phyloP scores from a whole-genome alignment of 768 basidiomycete genomes.

The Exsudoporus frostii region DNA sequence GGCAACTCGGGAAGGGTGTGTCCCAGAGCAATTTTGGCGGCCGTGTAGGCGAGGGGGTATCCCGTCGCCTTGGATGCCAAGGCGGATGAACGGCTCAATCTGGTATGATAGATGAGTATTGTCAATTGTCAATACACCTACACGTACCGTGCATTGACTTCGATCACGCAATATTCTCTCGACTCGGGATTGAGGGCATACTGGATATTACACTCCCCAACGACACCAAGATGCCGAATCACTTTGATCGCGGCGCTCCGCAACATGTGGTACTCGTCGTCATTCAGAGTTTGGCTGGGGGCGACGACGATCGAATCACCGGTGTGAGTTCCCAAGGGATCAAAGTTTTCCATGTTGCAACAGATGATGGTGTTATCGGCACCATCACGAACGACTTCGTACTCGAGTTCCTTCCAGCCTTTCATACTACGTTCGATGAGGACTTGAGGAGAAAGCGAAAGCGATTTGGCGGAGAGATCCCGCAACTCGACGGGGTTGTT shows the following conservation, averaged over 20 bases:
- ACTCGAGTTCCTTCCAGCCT: slow-evolving; percentile 99
- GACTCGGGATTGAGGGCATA: slow-evolving; percentile 94
- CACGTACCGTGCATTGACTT: slow-evolving; percentile 85
- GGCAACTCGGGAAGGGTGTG: slow-evolving; percentile 97
- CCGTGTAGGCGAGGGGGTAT: slow-evolving; percentile 98
- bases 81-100: slow-evolving; percentile 84
- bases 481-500: slow-evolving; percentile 92
- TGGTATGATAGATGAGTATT: slow-evolving; percentile 22
- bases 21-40: slow-evolving; percentile 97
- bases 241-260: slow-evolving; percentile 97
- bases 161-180: slow-evolving; percentile 96
- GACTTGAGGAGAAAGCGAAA: slow-evolving; percentile 91
- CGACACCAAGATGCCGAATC: slow-evolving; percentile 84
- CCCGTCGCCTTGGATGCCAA: slow-evolving; percentile 98
- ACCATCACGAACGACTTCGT: slow-evolving; percentile 97
- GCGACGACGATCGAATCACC: slow-evolving; percentile 99
- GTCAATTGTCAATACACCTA: background rate
- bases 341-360: slow-evolving; percentile 99
- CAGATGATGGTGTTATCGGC: slow-evolving; percentile 99
- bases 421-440: slow-evolving; percentile 98
- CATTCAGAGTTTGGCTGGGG: slow-evolving; percentile 95
- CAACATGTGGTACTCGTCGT: slow-evolving; percentile 99
- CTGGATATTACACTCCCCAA: slow-evolving; percentile 97
- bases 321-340: slow-evolving; percentile 97
- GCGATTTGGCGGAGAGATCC: slow-evolving; percentile 87